Percentiles rank a stretch among this genome's conserved stretches.
Evolutionary conservation across 116 monocot genomes (phyloP).

Genomic region (Zostera marina): DNA sequence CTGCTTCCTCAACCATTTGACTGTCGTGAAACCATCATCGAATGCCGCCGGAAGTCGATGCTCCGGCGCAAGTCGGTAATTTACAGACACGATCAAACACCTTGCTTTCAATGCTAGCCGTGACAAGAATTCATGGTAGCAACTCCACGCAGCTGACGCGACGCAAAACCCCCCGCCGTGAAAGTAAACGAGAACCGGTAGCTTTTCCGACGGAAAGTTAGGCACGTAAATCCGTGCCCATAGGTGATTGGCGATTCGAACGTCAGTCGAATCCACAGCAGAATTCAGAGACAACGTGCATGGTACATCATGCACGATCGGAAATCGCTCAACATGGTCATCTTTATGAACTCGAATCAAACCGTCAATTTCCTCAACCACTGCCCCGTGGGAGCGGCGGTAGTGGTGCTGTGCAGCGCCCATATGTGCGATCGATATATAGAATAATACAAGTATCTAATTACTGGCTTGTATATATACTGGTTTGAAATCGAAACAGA

Average conservation of each 20-base stretch:
- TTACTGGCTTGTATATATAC: too few species aligned
- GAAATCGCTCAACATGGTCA: constrained; percentile 58
- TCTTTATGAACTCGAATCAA: constrained; percentile 51
- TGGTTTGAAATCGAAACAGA: too few species aligned
- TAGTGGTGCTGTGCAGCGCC: not conserved
- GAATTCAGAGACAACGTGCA: constrained; percentile 17
- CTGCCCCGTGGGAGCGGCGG: constrained; percentile 7
- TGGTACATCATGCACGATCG: constrained; percentile 37
- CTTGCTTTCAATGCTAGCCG: constrained; percentile 15
- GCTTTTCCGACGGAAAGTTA: constrained; percentile 2
- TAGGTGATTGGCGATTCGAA: constrained; percentile 16
- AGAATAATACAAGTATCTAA: too few species aligned
- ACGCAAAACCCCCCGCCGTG: constrained; percentile 94
- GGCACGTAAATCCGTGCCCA: constrained; percentile 63
- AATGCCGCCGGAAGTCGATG: constrained; percentile 74
- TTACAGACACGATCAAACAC: constrained; percentile 51
- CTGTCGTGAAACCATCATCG: constrained; percentile 43
- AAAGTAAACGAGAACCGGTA: constrained; percentile 64
- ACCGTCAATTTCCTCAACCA: constrained; percentile 62
- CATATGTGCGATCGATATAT: too few species aligned
- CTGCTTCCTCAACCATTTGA: constrained; percentile 33
- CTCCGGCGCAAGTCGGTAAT: constrained; percentile 87
- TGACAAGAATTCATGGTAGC: constrained; percentile 70
- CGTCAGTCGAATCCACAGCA: constrained; percentile 20
- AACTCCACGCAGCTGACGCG: constrained; percentile 61